Percentiles rank a stretch among this genome's conserved stretches.
Conservation (phyloP, 768 basidiomycete genomes). For the Termitomyces sp. region DNA sequence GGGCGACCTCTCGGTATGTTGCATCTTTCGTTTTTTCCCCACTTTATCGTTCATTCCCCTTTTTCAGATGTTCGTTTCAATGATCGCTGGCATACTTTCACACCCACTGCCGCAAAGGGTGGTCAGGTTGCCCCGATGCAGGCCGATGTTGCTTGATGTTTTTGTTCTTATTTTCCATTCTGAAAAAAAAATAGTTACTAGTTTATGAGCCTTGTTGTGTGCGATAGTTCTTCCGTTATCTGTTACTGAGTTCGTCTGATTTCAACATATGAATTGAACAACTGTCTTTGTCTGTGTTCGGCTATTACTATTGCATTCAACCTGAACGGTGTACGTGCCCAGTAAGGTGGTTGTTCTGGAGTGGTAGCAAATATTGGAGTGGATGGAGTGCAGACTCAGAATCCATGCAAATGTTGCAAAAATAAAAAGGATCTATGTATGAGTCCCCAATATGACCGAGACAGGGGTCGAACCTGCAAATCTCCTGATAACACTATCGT, state of each 20-base stretch:
- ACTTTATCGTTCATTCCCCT: neutral
- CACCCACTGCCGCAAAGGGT: conserved; percentile 84
- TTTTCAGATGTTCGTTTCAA: conserved; percentile 84
- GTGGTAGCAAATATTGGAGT: too few species aligned
- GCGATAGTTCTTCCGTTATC: too few species aligned
- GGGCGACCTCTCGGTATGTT: conserved; percentile 76
- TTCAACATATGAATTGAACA: too few species aligned
- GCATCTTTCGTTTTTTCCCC: neutral
- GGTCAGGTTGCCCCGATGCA: conserved; percentile 67
- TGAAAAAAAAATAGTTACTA: neutral
- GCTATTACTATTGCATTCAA: too few species aligned
- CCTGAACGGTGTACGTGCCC: too few species aligned
- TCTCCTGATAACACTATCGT: conserved; percentile 49
- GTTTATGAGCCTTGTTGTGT: neutral
- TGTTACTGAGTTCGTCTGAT: too few species aligned
- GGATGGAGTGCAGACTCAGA: too few species aligned
- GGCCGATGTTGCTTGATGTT: conserved; percentile 32
- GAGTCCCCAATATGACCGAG: conserved; percentile 10
- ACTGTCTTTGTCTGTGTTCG: too few species aligned
- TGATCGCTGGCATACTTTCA: conserved; percentile 92
- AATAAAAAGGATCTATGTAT: too few species aligned
- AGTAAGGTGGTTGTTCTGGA: too few species aligned
- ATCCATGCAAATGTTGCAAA: too few species aligned
- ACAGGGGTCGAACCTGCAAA: conserved; percentile 79
- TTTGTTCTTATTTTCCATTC: neutral